A percentile compares a stretch with the other conserved stretches of the same genome.
These are phyloP conservation scores for Phaeomoniella chlamydospora DNA, from an alignment of 2,329 filamentous ascomycete species.

Conservation along the genomic window DNA sequence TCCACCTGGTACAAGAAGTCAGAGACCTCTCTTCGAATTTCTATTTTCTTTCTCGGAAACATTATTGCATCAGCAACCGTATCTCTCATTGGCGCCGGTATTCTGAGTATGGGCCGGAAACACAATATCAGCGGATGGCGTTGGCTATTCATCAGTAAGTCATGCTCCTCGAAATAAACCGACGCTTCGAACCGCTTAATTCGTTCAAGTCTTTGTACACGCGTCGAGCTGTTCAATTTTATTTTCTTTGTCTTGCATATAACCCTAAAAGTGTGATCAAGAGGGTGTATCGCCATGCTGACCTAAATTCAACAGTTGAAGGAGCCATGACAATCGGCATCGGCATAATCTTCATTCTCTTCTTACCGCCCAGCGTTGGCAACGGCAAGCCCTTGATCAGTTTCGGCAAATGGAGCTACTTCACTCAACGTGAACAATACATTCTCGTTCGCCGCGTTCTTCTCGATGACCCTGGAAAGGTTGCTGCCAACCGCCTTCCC, in stretches of 20 bases:
- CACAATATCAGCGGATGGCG: slow-evolving; percentile 38
- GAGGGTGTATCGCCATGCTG: too few relatives aligned
- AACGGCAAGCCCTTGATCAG: slow-evolving; percentile 20
- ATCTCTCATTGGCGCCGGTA: slow-evolving; percentile 21
- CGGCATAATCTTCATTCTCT: slow-evolving; percentile 22
- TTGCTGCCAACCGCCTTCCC: slow-evolving; percentile 15
- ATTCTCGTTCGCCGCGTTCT: slow-evolving; percentile 26
- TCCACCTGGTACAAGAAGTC: slow-evolving; percentile 41
- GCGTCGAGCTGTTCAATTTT: too few relatives aligned
- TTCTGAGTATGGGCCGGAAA: slow-evolving; percentile 34
- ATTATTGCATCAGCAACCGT: slow-evolving; percentile 32
- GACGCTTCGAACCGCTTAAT: slow-evolving; percentile 1
- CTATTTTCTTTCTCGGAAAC: slow-evolving; percentile 43
- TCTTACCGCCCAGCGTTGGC: slow-evolving; percentile 23
- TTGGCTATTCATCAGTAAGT: slow-evolving; percentile 32
- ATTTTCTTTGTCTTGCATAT: too few relatives aligned
- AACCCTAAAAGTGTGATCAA: too few relatives aligned
- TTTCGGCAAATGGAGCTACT: slow-evolving; percentile 23
- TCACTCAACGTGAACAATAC: slow-evolving; percentile 26
- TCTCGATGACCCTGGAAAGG: slow-evolving; percentile 28
- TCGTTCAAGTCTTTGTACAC: background rate
- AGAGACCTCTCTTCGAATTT: slow-evolving; percentile 38
- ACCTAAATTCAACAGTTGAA: too few relatives aligned
- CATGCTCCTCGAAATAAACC: too few relatives aligned
- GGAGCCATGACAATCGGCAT: slow-evolving; percentile 31